A percentile compares a stretch with the other conserved stretches of the same genome.
Conservation (phyloP, 805 yeast genomes). For the Teunomyces panamensis region DNA sequence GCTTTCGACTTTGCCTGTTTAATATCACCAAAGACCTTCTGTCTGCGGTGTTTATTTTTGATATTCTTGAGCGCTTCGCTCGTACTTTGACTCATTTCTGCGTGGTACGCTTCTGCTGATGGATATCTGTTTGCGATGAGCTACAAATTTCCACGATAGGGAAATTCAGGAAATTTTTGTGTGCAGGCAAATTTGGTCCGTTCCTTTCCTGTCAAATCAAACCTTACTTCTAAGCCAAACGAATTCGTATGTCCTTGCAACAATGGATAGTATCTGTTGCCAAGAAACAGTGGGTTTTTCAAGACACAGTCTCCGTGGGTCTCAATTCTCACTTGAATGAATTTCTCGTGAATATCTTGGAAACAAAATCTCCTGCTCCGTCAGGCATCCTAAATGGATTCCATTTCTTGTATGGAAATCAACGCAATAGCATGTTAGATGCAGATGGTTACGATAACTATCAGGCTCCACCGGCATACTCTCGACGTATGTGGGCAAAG, state of each 20-base stretch:
- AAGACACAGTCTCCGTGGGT: constrained; percentile 21
- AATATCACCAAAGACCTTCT: constrained; percentile 68
- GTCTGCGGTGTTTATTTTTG: constrained; percentile 77
- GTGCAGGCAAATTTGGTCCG: neutral
- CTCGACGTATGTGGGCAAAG: constrained; percentile 75
- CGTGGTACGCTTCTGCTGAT: too few species aligned
- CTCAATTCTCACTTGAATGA: constrained; percentile 13
- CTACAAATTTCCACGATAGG: neutral
- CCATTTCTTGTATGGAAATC: constrained; percentile 68
- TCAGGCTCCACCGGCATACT: constrained; percentile 60
- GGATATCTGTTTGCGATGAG: constrained; percentile 5
- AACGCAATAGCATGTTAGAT: constrained; percentile 47
- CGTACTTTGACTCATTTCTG: constrained; percentile 19
- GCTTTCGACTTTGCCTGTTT: constrained; percentile 74
- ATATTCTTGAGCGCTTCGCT: constrained; percentile 42
- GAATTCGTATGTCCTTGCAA: neutral
- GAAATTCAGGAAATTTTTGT: neutral
- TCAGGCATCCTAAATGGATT: constrained; percentile 40
- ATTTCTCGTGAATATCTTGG: constrained; percentile 7
- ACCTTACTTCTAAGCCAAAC: too few species aligned
- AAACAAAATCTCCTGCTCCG: neutral
- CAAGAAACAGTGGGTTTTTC: constrained; percentile 15
- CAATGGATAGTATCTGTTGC: constrained; percentile 19
- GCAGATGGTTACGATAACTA: constrained; percentile 79
- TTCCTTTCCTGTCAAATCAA: too few species aligned